Base-by-base conservation (phyloP, 2,329 filamentous ascomycete genomes). In the Neodidymelliopsis sp. region DNA sequence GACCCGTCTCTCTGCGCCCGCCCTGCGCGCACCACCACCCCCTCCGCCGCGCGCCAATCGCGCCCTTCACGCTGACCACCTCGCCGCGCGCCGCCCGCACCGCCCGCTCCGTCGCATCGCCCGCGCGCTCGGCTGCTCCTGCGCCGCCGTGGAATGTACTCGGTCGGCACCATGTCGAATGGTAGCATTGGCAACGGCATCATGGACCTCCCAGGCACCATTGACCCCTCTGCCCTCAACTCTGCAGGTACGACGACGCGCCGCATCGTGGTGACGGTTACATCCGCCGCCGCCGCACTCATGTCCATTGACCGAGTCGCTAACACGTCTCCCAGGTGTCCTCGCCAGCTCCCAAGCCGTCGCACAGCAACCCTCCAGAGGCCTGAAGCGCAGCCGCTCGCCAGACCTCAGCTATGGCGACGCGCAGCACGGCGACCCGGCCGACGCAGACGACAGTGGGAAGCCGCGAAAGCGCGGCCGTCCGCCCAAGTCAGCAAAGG, bases 401-500 rank as follows among this genome's bases (percentile, higher is more conserved):
- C 72, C 71, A 28, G 72, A 75, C 27, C 66, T 69, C 56, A 66
- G 54, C 58, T 70, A 71, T 49, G 65, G 53, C 45, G 71, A 72
- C 51, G 46, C 62, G 39, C 62, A 56, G 37, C 48, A 63, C 15
- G 67, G 64, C 41, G 70, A 73, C 28, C 13, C 28, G 15, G 33
- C 34, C 24, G 44, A 39, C 40, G 37, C 59, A 68, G 71, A 59
- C 27, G 58, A 71, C 43, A 64, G 66, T 19, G 58, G 57, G 36
- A 73, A 72, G 53, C 70, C 69, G 36, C 61, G 72, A 59, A 75
- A 74, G 56, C 71, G 73, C 56, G 81, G 79, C 64, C 82, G 83
- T 75, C 81, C 81, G 57, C 84, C 86, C 74, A 88, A 87, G 77
- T 40, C 56, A 11, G 70, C 79, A 54, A 79, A 81, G 73, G 75